Evolutionary conservation across 2,329 filamentous ascomycete genomes (phyloP).

Genomic region (Aureobasidium sp.): DNA sequence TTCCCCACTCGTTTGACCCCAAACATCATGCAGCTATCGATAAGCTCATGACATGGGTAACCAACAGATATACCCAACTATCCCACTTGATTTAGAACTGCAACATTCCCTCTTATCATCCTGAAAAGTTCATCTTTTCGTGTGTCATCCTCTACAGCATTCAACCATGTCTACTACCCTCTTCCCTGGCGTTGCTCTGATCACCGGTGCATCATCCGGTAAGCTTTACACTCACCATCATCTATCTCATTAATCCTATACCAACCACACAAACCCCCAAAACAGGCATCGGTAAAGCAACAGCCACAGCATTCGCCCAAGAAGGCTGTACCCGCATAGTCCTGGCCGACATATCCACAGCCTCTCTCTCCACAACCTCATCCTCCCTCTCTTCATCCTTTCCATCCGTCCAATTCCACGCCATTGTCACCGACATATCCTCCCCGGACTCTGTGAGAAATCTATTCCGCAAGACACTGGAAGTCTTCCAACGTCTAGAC

Average conservation of each 20-base stretch:
- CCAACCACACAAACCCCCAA: not conserved
- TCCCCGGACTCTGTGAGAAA: slow-evolving; percentile 28
- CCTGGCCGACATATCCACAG: slow-evolving; percentile 33
- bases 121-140: not conserved
- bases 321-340: slow-evolving; percentile 38
- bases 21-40: not conserved
- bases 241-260: slow-evolving; percentile 2
- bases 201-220: slow-evolving; percentile 29
- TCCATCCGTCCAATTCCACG: slow-evolving; percentile 22
- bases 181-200: slow-evolving; percentile 27
- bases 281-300: slow-evolving; percentile 37
- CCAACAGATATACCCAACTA: not conserved
- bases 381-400: slow-evolving; percentile 24
- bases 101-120: not conserved
- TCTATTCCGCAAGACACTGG: slow-evolving; percentile 28
- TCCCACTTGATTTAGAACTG: not conserved
- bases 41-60: not conserved
- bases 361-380: slow-evolving; percentile 28
- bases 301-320: slow-evolving; percentile 36
- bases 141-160: too few species aligned
- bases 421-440: slow-evolving; percentile 29
- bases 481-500: slow-evolving; percentile 35
- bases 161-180: slow-evolving; percentile 14
- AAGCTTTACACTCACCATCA: not conserved
- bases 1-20: not conserved